Evolutionary conservation across 495 filamentous ascomycete genomes (phyloP).

Genomic region (Tuber aestivum): DNA sequence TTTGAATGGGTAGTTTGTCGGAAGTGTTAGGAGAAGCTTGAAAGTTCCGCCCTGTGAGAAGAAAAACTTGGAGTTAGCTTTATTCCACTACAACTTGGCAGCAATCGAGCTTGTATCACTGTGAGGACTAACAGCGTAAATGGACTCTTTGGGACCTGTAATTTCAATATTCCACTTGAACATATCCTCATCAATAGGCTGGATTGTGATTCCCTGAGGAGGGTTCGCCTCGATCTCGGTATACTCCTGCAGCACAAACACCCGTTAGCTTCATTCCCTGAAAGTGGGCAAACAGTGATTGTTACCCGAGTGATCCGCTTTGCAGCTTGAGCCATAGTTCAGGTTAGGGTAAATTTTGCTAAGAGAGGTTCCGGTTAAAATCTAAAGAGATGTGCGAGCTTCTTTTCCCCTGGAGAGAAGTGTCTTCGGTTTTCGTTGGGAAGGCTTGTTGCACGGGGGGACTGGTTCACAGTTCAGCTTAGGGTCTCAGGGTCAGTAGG

Average conservation of each 20-base stretch:
- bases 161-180: conserved; percentile 78
- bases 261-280: conserved; percentile 7
- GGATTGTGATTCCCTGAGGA: conserved; percentile 60
- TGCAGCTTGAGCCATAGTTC: conserved; percentile 26
- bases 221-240: conserved; percentile 60
- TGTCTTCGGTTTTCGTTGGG: conserved; percentile 1
- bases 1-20: conserved; percentile 90
- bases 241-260: conserved; percentile 55
- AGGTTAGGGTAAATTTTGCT: background rate
- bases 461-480: conserved; percentile 12
- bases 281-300: conserved; percentile 13
- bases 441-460: conserved; percentile 3
- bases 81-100: conserved; percentile 9
- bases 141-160: conserved; percentile 63
- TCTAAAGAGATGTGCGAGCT: background rate
- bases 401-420: background rate
- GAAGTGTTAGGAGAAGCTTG: conserved; percentile 68
- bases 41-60: conserved; percentile 64
- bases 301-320: conserved; percentile 41
- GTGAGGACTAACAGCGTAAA: conserved; percentile 58
- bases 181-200: conserved; percentile 64
- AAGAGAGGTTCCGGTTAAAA: background rate
- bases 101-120: background rate
- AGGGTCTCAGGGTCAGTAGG: background rate
- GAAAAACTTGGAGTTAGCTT: conserved; percentile 8